phyloP scores from a whole-genome alignment of 257 asterid genomes.

The Paulownia fortunei region DNA sequence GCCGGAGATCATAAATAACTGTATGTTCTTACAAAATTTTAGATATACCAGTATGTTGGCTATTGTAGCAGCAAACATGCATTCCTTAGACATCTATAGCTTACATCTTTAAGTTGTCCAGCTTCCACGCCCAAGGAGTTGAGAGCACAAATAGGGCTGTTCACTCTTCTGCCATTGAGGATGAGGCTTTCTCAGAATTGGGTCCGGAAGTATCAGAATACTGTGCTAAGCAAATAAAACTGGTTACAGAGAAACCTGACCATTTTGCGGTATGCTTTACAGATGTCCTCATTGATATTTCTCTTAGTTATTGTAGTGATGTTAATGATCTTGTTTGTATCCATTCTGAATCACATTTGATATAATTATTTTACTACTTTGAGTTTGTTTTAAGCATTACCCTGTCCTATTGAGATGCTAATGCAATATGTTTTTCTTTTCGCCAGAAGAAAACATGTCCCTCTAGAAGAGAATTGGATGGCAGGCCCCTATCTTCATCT shows the following conservation, averaged over 20 bases:
- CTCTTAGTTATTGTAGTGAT: neutral
- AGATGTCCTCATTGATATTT: neutral
- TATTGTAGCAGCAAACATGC: conserved; percentile 10
- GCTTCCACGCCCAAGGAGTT: conserved; percentile 41
- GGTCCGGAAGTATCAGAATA: conserved; percentile 42
- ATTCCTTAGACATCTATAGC: neutral
- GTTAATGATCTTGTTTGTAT: neutral
- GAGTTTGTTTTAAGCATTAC: neutral
- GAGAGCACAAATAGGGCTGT: conserved; percentile 36
- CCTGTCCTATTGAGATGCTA: conserved; percentile 2
- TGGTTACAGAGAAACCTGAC: conserved; percentile 47
- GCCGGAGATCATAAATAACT: neutral
- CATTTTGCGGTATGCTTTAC: conserved; percentile 39
- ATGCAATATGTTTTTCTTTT: neutral
- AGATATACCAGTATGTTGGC: neutral
- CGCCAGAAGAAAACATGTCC: conserved; percentile 35
- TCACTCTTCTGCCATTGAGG: conserved; percentile 38
- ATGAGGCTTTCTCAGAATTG: conserved; percentile 54
- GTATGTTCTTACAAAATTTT: conserved; percentile 3
- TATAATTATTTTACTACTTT: neutral
- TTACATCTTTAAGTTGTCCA: conserved; percentile 32
- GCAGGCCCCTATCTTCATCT: conserved; percentile 29
- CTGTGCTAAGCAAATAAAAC: conserved; percentile 31
- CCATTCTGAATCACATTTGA: neutral
- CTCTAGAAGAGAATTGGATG: conserved; percentile 29